Percentiles rank a stretch among this genome's conserved stretches.
Evolutionary conservation across 2,329 filamentous ascomycete species (phyloP).

Genomic region (Graphilbum ipis-grandicollis): DNA sequence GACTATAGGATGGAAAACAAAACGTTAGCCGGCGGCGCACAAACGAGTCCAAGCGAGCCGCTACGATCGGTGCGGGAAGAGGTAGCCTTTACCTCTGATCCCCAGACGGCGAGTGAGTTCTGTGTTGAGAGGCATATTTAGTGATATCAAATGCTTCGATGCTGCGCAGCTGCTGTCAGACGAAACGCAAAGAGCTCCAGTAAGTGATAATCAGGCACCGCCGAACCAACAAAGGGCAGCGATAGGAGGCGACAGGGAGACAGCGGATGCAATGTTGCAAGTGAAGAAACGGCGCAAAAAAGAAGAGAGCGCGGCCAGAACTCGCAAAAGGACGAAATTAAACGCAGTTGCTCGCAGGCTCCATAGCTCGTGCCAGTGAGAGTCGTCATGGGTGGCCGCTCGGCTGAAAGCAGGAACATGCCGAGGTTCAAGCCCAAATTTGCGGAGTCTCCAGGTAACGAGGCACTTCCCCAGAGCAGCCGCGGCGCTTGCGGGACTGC

Average conservation of each 20-base stretch:
- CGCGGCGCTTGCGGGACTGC: no score
- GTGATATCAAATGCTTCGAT: neutral
- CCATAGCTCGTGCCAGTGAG: no score
- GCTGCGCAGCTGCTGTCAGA: neutral
- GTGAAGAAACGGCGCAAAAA: no score
- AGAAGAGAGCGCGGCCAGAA: no score
- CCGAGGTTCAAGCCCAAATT: neutral
- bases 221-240: no score
- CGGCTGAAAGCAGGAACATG: neutral
- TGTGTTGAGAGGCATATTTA: conserved; percentile 37
- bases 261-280: no score
- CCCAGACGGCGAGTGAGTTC: conserved; percentile 39
- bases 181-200: neutral
- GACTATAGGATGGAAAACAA: conserved; percentile 27
- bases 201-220: no score
- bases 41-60: neutral
- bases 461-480: no score
- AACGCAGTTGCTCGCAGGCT: no score
- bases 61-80: neutral
- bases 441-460: neutral
- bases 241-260: no score
- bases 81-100: conserved; percentile 20
- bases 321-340: no score
- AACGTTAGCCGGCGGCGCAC: conserved; percentile 10
- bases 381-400: neutral